Conservation (phyloP, 139 green algal species). For the Haematococcus sp. region DNA sequence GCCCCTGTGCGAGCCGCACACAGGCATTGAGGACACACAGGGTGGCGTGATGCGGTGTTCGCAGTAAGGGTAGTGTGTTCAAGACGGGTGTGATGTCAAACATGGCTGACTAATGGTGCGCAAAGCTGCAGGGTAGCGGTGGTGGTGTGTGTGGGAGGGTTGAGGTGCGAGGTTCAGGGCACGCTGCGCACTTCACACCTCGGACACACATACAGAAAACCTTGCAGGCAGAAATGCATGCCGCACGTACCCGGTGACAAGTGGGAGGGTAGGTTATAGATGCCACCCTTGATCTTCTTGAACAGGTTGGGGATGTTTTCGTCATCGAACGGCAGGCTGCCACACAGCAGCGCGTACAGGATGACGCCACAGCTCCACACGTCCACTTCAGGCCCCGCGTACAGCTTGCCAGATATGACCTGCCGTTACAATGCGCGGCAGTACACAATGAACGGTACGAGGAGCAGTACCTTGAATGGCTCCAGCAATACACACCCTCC, state of each 20-base stretch:
- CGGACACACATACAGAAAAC: neutral
- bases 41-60: no score
- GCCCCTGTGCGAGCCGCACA: conserved; percentile 75
- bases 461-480: no score
- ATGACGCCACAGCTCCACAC: conserved; percentile 99
- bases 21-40: no score
- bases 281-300: conserved; percentile 98
- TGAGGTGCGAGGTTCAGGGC: no score
- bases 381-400: conserved; percentile 97
- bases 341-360: conserved; percentile 98
- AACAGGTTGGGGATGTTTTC: conserved; percentile 99
- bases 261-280: conserved; percentile 96
- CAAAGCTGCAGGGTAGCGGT: no score
- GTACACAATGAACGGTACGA: neutral
- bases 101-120: no score
- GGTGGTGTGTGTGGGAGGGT: no score
- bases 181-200: no score
- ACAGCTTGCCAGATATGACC: conserved; percentile 97
- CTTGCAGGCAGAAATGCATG: neutral
- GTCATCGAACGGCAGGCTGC: conserved; percentile 97
- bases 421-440: conserved; percentile 21
- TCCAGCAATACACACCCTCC: no score
- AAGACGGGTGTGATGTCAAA: no score
- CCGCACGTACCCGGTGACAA: conserved; percentile 68
- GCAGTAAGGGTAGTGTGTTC: no score